These are phyloP conservation scores for Colletotrichum sp. DNA, from an alignment of 2,329 filamentous ascomycete species.

Conservation along the genomic window DNA sequence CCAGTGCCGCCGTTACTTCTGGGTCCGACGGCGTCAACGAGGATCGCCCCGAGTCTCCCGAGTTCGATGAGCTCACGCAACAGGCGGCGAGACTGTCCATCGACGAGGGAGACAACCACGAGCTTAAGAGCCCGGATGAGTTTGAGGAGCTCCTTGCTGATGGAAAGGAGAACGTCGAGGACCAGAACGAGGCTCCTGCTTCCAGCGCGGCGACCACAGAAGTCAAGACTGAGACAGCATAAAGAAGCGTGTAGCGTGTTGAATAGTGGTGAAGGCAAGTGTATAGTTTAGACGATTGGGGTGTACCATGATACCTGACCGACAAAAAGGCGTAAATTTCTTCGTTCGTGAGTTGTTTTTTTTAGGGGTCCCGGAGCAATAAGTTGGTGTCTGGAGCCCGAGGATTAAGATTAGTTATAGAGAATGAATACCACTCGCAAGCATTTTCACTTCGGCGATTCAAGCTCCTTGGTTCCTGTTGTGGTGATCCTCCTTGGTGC, in stretches of 20 bases:
- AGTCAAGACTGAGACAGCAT: constrained; percentile 4
- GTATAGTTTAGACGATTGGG: constrained; percentile 19
- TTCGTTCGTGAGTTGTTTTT: constrained; percentile 13
- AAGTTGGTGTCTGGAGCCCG: constrained; percentile 8
- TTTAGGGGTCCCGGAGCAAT: constrained; percentile 3
- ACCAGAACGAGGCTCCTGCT: background rate
- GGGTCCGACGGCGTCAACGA: background rate
- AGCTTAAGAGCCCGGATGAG: constrained; percentile 18
- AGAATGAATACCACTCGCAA: constrained; percentile 17
- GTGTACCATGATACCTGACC: constrained; percentile 21
- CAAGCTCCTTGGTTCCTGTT: background rate
- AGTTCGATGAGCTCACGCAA: constrained; percentile 2
- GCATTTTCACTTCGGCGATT: background rate
- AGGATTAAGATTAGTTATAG: constrained; percentile 10
- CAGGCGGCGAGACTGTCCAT: background rate
- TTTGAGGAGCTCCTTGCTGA: constrained; percentile 12
- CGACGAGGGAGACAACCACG: background rate
- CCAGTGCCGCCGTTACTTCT: background rate
- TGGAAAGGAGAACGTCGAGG: background rate
- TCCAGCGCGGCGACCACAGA: background rate
- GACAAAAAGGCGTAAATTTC: constrained; percentile 20
- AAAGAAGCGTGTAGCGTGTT: background rate
- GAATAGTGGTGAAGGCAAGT: background rate
- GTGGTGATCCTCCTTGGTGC: background rate
- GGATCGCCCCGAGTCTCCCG: constrained; percentile 2